A percentile compares a stretch with the other conserved stretches of the same genome.
phyloP scores from a whole-genome alignment of 441 rosid genomes.

The Pelargonium citronellum region DNA sequence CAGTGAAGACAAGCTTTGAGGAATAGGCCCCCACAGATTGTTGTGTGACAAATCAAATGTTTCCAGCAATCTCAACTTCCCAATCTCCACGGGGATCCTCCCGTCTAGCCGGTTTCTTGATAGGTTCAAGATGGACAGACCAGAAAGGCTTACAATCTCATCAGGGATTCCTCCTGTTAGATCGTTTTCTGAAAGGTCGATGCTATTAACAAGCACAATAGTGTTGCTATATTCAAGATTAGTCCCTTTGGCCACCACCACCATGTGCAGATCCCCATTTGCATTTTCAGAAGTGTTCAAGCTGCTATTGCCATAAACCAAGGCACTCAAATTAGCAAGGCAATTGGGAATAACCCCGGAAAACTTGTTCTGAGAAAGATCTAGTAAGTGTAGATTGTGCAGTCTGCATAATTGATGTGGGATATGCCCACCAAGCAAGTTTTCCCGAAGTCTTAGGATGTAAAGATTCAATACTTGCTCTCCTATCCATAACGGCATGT shows the following conservation, averaged over 20 bases:
- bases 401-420: constrained; percentile 29
- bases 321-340: constrained; percentile 36
- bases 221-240: constrained; percentile 27
- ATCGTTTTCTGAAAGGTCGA: constrained; percentile 47
- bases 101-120: constrained; percentile 37
- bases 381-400: constrained; percentile 35
- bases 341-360: constrained; percentile 47
- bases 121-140: constrained; percentile 36
- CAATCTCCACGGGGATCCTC: constrained; percentile 29
- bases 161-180: constrained; percentile 41
- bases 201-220: constrained; percentile 25
- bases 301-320: constrained; percentile 22
- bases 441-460: constrained; percentile 24
- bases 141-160: constrained; percentile 31
- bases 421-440: constrained; percentile 35
- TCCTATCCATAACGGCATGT: constrained; percentile 28
- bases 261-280: neutral
- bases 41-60: constrained; percentile 45
- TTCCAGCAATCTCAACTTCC: constrained; percentile 33
- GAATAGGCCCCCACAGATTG: constrained; percentile 32
- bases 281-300: neutral
- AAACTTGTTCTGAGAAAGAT: constrained; percentile 38
- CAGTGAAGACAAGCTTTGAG: constrained; percentile 29
- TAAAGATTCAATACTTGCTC: constrained; percentile 19
- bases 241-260: constrained; percentile 31